Percentiles rank a stretch among this genome's conserved stretches.
These are phyloP conservation scores for Penicillium italicum DNA, from an alignment of 2,329 filamentous ascomycete species.

Conservation along the genomic window DNA sequence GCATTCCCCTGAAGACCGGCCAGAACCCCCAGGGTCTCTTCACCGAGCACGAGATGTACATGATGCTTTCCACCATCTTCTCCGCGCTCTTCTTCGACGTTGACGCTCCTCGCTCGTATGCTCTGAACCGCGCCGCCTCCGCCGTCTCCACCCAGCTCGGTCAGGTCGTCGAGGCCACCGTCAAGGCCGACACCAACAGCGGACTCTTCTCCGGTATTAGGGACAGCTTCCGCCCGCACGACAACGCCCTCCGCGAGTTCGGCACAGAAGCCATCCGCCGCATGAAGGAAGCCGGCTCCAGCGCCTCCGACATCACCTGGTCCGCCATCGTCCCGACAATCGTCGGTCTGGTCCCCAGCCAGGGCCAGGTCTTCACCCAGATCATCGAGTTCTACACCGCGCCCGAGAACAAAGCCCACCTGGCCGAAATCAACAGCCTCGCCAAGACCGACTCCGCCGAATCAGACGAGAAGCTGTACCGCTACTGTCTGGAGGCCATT, in stretches of 20 bases:
- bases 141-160: conserved; percentile 59
- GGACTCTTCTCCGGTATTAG: conserved; percentile 54
- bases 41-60: conserved; percentile 56
- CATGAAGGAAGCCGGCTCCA: conserved; percentile 61
- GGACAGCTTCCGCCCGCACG: conserved; percentile 48
- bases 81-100: conserved; percentile 63
- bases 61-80: conserved; percentile 63
- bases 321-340: conserved; percentile 66
- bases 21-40: conserved; percentile 52
- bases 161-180: conserved; percentile 59
- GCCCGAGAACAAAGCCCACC: conserved; percentile 52
- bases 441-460: conserved; percentile 55
- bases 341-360: conserved; percentile 64
- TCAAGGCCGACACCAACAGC: conserved; percentile 58
- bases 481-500: conserved; percentile 69
- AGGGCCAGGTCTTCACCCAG: conserved; percentile 69
- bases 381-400: conserved; percentile 70
- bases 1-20: conserved; percentile 54
- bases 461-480: conserved; percentile 61
- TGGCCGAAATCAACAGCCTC: conserved; percentile 59
- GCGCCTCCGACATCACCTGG: conserved; percentile 65
- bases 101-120: conserved; percentile 65
- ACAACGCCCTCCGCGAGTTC: conserved; percentile 58
- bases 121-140: conserved; percentile 57
- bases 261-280: conserved; percentile 64